Percentiles rank a stretch among this genome's conserved stretches.
Evolutionary conservation across 257 asterid genomes (phyloP).

Genomic region (Ligustrum vulgare): DNA sequence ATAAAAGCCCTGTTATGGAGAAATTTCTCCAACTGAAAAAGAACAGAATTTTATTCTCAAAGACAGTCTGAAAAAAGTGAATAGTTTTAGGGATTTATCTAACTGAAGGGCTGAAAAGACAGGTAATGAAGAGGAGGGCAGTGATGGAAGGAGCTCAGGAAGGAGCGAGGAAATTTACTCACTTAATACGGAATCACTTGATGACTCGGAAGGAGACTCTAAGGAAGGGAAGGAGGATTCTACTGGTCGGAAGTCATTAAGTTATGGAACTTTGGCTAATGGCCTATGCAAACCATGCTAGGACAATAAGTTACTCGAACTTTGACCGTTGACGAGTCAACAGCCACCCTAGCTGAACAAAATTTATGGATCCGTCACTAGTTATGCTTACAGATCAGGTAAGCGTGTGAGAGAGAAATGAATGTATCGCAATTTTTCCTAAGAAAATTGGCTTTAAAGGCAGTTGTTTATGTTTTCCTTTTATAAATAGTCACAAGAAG

Average conservation of each 20-base stretch:
- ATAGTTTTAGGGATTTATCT: slow-evolving; percentile 43
- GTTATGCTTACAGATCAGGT: too few relatives aligned
- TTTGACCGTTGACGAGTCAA: too few relatives aligned
- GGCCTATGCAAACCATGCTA: slow-evolving; percentile 64
- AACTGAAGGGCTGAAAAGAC: slow-evolving; percentile 44
- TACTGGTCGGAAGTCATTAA: slow-evolving; percentile 41
- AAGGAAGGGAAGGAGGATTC: slow-evolving; percentile 40
- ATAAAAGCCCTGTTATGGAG: slow-evolving; percentile 52
- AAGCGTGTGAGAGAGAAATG: neutral
- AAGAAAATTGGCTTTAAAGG: neutral
- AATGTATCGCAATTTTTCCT: neutral
- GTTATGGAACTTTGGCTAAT: slow-evolving; percentile 67
- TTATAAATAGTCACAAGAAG: neutral
- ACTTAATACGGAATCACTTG: slow-evolving; percentile 50
- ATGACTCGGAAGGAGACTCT: slow-evolving; percentile 35
- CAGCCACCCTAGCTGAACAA: too few relatives aligned
- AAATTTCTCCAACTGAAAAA: slow-evolving; percentile 37
- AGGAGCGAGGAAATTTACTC: slow-evolving; percentile 57
- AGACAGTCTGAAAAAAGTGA: slow-evolving; percentile 43
- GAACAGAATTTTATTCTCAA: slow-evolving; percentile 34
- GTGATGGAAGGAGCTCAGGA: slow-evolving; percentile 60
- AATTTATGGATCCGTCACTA: too few relatives aligned
- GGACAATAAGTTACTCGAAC: slow-evolving; percentile 40
- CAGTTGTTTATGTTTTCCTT: neutral
- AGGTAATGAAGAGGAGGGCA: slow-evolving; percentile 52